Evolutionary conservation across 192 early-diverging fungal genomes (phyloP), one percentile per base, ranked within the genome.

Genomic region (Linnemannia elongata): DNA sequence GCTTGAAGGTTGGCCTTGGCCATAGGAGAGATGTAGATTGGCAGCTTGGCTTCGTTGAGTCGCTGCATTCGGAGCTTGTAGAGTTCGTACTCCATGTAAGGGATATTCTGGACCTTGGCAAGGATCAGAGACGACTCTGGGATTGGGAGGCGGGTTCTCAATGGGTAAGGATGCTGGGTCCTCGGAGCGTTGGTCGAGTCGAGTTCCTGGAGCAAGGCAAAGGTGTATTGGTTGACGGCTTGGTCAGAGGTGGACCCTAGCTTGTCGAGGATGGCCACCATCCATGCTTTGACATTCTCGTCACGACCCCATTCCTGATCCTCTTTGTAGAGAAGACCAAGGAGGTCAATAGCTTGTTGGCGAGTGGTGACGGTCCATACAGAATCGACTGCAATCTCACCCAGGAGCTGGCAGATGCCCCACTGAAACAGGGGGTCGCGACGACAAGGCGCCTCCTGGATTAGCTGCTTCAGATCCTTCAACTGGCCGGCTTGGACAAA

Each of bases 321-420:
- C 2, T 33, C 33, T 13, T 30, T 66, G 60, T 33, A 66, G 27
- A 66, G 60, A 35, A 35, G 27, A 4, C 4, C 60, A 33, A 66
- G 12, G 0, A 66, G 12, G 9, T 66, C 30, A 33, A 66, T 13
- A 30, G 27, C 10, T 66, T 24, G 60, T 12, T 33, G 30, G 13
- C 60, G 60, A 33, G 10, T 3, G 24, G 60, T 2, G 10, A 66
- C 30, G 3, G 10, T 3, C 60, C 60, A 66, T 9, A 33, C 2
- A 10, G 9, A 0, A 4, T 66, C 75, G 41, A 41, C 38, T 22
- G 38, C 69, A 24, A 77, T 57, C 22, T 77, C 39, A 1, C 24
- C 75, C 30, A 77, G 12, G 13, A 57, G 33, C 15, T 68, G 75
- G 4, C 60, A 77, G 0, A 68, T 27, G 4, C 75, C 75, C 75